Conservation (phyloP, 441 rosid genomes). For the Euphorbia corollata region DNA sequence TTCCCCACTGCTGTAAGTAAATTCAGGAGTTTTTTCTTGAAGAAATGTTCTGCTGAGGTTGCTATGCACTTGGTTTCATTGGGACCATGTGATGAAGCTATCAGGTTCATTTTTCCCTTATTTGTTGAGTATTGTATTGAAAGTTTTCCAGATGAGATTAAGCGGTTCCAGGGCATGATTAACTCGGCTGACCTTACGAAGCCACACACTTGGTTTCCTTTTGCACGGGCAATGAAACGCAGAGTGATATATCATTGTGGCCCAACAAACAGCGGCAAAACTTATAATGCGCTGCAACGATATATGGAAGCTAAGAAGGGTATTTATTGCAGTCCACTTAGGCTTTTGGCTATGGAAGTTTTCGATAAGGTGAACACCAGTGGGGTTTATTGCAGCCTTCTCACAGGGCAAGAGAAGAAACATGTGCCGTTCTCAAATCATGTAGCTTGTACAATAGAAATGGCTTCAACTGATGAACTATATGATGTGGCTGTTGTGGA, state of each 20-base stretch:
- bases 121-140: conserved; percentile 78
- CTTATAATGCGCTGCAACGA: conserved; percentile 82
- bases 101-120: conserved; percentile 67
- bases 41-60: conserved; percentile 42
- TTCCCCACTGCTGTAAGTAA: conserved; percentile 61
- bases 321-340: conserved; percentile 83
- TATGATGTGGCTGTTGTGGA: conserved; percentile 90
- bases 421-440: conserved; percentile 68
- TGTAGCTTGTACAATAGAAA: conserved; percentile 85
- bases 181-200: conserved; percentile 77
- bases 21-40: conserved; percentile 44
- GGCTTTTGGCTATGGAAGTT: conserved; percentile 96
- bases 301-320: conserved; percentile 93
- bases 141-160: conserved; percentile 67
- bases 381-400: conserved; percentile 83
- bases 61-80: conserved; percentile 43
- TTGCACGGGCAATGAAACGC: conserved; percentile 86
- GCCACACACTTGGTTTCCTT: conserved; percentile 90
- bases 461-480: conserved; percentile 66
- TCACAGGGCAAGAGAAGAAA: conserved; percentile 85
- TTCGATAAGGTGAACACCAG: conserved; percentile 80
- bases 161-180: conserved; percentile 50
- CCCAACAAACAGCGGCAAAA: conserved; percentile 92
- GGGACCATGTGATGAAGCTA: conserved; percentile 56
- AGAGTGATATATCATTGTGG: conserved; percentile 88